phyloP scores from a whole-genome alignment of 2,329 filamentous ascomycete genomes.

The Scedosporium boydii region DNA sequence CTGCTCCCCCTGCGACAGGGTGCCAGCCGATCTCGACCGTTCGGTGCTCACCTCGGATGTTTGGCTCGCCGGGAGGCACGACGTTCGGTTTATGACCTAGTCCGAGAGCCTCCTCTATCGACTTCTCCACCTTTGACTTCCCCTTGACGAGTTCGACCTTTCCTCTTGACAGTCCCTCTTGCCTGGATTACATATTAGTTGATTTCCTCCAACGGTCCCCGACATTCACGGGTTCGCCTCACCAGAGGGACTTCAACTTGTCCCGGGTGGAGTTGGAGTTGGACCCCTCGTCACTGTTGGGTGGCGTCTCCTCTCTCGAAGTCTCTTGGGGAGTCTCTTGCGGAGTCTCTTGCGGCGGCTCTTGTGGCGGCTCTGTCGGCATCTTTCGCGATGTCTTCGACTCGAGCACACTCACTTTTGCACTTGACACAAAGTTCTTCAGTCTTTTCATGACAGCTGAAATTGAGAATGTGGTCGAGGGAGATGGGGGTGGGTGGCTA shows the following conservation, averaged over 20 bases:
- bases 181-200: neutral
- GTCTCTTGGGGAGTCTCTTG: neutral
- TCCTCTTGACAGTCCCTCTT: constrained; percentile 3
- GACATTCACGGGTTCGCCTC: neutral
- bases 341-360: neutral
- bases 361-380: neutral
- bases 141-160: constrained; percentile 27
- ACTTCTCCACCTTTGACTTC: constrained; percentile 29
- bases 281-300: neutral
- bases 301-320: neutral
- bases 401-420: neutral
- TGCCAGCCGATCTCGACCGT: constrained; percentile 48
- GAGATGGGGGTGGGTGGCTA: neutral
- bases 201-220: neutral
- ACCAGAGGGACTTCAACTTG: neutral
- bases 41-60: constrained; percentile 25
- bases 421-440: neutral
- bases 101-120: constrained; percentile 20
- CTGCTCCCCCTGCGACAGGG: constrained; percentile 44
- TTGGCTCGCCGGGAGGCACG: constrained; percentile 28
- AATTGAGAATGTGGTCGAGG: too few species aligned
- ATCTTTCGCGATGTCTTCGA: neutral
- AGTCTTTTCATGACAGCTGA: neutral
- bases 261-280: neutral
- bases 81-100: constrained; percentile 34